A percentile compares a stretch with the other conserved stretches of the same genome.
These are phyloP conservation scores for Kuraishia hungarica DNA, from an alignment of 805 yeast genomes.

Conservation along the genomic window DNA sequence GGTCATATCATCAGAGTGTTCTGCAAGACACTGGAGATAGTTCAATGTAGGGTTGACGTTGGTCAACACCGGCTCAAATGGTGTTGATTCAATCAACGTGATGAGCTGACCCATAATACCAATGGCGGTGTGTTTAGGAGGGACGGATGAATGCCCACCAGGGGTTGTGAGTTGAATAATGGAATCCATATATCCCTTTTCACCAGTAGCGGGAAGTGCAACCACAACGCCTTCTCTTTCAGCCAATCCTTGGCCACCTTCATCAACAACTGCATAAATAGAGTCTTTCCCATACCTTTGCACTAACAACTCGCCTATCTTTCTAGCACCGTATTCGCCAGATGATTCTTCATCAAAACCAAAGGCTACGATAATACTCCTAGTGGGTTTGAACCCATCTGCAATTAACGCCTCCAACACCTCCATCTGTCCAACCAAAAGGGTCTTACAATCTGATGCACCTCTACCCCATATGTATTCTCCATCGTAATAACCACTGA, in stretches of 20 bases:
- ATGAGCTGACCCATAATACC: slow-evolving; percentile 62
- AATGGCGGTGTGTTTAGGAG: slow-evolving; percentile 68
- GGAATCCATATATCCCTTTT: slow-evolving; percentile 32
- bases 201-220: slow-evolving; percentile 38
- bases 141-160: slow-evolving; percentile 54
- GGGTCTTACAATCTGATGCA: slow-evolving; percentile 64
- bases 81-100: slow-evolving; percentile 45
- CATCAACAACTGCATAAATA: slow-evolving; percentile 54
- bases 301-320: slow-evolving; percentile 36
- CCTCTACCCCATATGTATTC: slow-evolving; percentile 70
- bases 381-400: slow-evolving; percentile 45
- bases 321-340: slow-evolving; percentile 54
- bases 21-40: slow-evolving; percentile 56
- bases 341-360: slow-evolving; percentile 78
- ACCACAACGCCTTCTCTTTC: slow-evolving; percentile 26
- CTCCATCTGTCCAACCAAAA: slow-evolving; percentile 58
- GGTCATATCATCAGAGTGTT: slow-evolving; percentile 28
- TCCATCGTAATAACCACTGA: slow-evolving; percentile 60
- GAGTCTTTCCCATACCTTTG: slow-evolving; percentile 53
- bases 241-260: slow-evolving; percentile 29
- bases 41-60: slow-evolving; percentile 51
- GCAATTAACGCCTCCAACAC: slow-evolving; percentile 47
- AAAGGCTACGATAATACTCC: slow-evolving; percentile 56
- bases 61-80: slow-evolving; percentile 38
- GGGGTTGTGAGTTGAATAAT: slow-evolving; percentile 40